Evolutionary conservation across 352 stramenopile species (phyloP).

Genomic region (Pythium vanterpoolii): DNA sequence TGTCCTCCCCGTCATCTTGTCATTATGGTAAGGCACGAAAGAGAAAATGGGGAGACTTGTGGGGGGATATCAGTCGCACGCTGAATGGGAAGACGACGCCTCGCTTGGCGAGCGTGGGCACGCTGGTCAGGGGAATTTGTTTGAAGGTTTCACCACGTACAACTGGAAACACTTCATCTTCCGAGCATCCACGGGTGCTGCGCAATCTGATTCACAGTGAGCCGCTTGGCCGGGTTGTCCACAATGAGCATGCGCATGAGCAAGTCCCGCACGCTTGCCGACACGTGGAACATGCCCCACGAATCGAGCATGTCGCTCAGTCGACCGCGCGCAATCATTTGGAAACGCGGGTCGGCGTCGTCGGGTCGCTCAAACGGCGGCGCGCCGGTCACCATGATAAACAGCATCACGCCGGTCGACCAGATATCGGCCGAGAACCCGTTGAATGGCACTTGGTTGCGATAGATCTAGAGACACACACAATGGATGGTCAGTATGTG

Average conservation of each 20-base stretch:
- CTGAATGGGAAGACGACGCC: not conserved
- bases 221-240: constrained; percentile 63
- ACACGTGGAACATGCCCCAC: constrained; percentile 84
- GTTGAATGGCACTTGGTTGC: constrained; percentile 90
- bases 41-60: not conserved
- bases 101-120: not conserved
- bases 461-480: constrained; percentile 59
- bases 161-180: constrained; percentile 28
- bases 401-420: constrained; percentile 93
- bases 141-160: not conserved
- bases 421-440: constrained; percentile 92
- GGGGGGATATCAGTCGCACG: not conserved
- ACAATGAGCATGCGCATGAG: constrained; percentile 80
- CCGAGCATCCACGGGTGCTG: constrained; percentile 80
- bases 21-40: not conserved
- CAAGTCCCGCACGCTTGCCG: constrained; percentile 64
- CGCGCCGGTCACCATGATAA: constrained; percentile 93
- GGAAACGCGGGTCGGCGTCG: constrained; percentile 75
- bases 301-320: constrained; percentile 86
- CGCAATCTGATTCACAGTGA: constrained; percentile 82
- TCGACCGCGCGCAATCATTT: constrained; percentile 79
- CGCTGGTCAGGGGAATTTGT: not conserved
- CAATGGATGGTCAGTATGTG: not conserved
- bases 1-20: not conserved
- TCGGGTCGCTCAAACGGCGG: constrained; percentile 89